Percentiles rank a stretch among this genome's conserved stretches.
phyloP scores from a whole-genome alignment of 441 rosid genomes.

The Arabidopsis lyrata region DNA sequence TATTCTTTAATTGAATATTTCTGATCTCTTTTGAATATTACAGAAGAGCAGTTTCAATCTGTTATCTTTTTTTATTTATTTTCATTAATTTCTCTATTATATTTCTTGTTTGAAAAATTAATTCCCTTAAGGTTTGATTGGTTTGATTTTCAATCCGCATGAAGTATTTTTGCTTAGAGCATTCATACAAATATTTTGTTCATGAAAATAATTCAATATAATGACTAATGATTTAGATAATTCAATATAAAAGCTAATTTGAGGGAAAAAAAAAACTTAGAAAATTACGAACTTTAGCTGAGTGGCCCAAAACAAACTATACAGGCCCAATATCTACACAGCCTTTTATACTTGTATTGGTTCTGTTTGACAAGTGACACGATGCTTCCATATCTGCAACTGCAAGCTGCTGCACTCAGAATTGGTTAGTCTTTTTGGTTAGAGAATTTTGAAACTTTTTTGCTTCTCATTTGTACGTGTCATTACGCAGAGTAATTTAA shows the following conservation, averaged over 20 bases:
- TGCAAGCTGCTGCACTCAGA: slow-evolving; percentile 3
- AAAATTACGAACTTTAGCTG: background rate
- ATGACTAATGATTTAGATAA: too few relatives aligned
- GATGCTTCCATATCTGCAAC: slow-evolving; percentile 13
- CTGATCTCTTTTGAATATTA: slow-evolving; percentile 35
- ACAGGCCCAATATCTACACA: background rate
- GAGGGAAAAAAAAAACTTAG: background rate
- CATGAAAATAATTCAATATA: too few relatives aligned
- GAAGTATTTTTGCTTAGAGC: too few relatives aligned
- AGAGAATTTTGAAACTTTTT: background rate
- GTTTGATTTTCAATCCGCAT: background rate
- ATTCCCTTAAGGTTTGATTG: background rate
- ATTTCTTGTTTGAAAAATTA: background rate
- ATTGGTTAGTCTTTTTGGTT: background rate
- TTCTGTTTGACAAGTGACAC: background rate
- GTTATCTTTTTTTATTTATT: background rate
- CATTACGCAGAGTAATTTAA: background rate
- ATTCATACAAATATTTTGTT: too few relatives aligned
- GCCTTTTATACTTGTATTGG: background rate
- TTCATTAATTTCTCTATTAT: background rate
- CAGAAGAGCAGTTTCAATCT: slow-evolving; percentile 31
- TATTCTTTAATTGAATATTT: slow-evolving; percentile 73
- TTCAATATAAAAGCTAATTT: too few relatives aligned
- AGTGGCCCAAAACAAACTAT: background rate
- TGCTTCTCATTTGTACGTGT: background rate